Conservation (phyloP, 169 alveolate genomes). For the Theileria parva region DNA sequence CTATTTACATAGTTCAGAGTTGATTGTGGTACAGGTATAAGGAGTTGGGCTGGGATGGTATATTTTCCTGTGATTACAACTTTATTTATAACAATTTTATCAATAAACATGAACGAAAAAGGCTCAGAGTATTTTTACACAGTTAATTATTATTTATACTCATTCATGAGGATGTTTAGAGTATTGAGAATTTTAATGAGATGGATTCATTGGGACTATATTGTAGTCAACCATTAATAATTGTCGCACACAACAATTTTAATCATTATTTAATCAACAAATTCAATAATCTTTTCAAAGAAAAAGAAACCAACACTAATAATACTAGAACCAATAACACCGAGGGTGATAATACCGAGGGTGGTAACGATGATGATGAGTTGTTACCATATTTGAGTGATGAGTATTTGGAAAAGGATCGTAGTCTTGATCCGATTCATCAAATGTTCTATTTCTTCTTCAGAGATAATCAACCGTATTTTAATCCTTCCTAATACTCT, state of each 20-base stretch:
- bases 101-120: slow-evolving; percentile 18
- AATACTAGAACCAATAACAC: no score
- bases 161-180: not conserved
- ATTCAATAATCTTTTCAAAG: not conserved
- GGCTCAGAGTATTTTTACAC: slow-evolving; percentile 24
- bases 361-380: no score
- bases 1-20: no score
- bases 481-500: no score
- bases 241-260: slow-evolving; percentile 11
- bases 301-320: no score
- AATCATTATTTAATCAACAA: not conserved
- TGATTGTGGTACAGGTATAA: slow-evolving; percentile 31
- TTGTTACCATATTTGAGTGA: no score
- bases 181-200: slow-evolving; percentile 39
- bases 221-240: slow-evolving; percentile 25
- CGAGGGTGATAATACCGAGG: no score
- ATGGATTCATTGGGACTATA: slow-evolving; percentile 27
- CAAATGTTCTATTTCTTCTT: no score
- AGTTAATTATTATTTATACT: not conserved
- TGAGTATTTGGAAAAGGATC: no score
- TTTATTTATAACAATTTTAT: slow-evolving; percentile 25
- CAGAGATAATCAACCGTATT: no score
- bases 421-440: no score
- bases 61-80: slow-evolving; percentile 27
- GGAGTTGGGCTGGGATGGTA: slow-evolving; percentile 46